Base-by-base conservation (phyloP, 2,329 filamentous ascomycete species). In the Grosmannia penicillata region DNA sequence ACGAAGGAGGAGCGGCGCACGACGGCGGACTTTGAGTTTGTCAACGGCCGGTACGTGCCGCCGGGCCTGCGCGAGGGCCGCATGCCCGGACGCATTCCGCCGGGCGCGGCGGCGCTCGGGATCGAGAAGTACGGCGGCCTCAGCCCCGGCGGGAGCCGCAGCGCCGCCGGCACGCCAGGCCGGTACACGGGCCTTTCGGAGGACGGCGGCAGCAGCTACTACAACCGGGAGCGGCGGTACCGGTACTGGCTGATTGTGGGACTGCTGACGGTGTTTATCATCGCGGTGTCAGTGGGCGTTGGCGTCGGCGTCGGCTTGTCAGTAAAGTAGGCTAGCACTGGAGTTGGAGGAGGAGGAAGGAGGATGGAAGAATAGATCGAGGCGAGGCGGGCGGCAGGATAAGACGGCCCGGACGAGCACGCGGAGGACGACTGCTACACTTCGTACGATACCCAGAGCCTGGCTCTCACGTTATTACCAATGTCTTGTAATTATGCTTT, bases 281-380 rank as follows among this genome's bases (percentile, higher is more conserved):
- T 60, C 2, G 30, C 56, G 15, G 40, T 62, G 1, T 46, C 51
- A 6, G 43, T 57, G 13, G 54, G 47, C 4, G 47, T 61, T 6
- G 61, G 56, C 2, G 51, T 65, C 1, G 61, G 56, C 0, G 52
- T 66, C 6, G 57, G 57, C 0, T 55, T 63, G 10, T n/a, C 35
- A n/a, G 10, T 45, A n/a, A n/a, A n/a, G n/a, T n/a, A n/a, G n/a
- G n/a, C n/a, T n/a, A n/a, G n/a, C n/a, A n/a, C n/a, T n/a, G n/a
- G n/a, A n/a, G n/a, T n/a, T n/a, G n/a, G 26, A 27, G 2, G 34
- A 33, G 22, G 34, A 25, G 10, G 19, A 21, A 9, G n/a, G 7
- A 8, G 17, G 10, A n/a, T n/a, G n/a, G n/a, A n/a, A n/a, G n/a
- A n/a, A n/a, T n/a, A n/a, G n/a, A n/a, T n/a, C n/a, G n/a, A n/a